A percentile compares a stretch with the other conserved stretches of the same genome.
phyloP scores from a whole-genome alignment of 768 basidiomycete genomes.

The Rhizopogon vinicolor region DNA sequence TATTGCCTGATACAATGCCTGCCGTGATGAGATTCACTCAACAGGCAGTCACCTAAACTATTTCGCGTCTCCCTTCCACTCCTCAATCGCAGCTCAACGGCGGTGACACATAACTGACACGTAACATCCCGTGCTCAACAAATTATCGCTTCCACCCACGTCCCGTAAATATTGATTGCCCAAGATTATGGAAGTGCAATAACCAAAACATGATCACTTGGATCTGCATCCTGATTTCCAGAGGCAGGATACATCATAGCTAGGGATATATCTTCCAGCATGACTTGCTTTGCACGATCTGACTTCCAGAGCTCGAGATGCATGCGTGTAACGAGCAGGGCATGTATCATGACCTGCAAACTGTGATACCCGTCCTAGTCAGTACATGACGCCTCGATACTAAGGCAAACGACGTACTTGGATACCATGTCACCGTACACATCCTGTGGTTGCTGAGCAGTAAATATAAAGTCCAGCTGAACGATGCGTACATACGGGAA shows the following conservation, averaged over 20 bases:
- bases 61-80: no score
- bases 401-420: not conserved
- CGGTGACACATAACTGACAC: no score
- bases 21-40: no score
- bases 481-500: not conserved
- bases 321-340: constrained; percentile 1
- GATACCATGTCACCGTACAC: not conserved
- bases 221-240: not conserved
- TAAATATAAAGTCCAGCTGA: not conserved
- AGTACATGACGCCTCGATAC: not conserved
- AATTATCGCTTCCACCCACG: no score
- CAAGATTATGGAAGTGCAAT: not conserved
- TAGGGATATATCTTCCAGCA: not conserved
- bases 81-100: no score
- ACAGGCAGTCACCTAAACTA: no score
- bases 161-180: no score
- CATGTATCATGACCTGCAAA: not conserved
- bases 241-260: no score
- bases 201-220: not conserved
- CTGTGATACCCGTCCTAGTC: not conserved
- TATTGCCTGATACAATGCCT: no score
- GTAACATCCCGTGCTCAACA: no score
- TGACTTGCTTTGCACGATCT: not conserved
- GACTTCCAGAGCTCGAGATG: constrained; percentile 2
- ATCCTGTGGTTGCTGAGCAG: not conserved